Percentiles rank a stretch among this genome's conserved stretches.
These are phyloP conservation scores for Ophidiomyces ophidiicola DNA, from an alignment of 2,329 filamentous ascomycete species.

Conservation along the genomic window DNA sequence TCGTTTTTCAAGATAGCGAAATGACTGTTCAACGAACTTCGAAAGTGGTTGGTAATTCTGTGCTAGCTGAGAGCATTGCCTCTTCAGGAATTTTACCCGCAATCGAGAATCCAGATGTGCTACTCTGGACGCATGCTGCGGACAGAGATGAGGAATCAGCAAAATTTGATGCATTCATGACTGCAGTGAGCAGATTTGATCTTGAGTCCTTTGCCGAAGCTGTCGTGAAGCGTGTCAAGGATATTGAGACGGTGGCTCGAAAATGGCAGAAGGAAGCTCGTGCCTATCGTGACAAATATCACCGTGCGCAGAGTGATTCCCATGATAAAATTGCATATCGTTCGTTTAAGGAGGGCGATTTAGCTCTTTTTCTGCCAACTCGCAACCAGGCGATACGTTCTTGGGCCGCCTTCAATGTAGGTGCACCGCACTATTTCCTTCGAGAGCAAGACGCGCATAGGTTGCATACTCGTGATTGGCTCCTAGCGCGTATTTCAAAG, in stretches of 20 bases:
- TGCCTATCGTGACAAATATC: slow-evolving; percentile 75
- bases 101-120: slow-evolving; percentile 53
- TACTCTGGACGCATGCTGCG: slow-evolving; percentile 69
- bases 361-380: slow-evolving; percentile 87
- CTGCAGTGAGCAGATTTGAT: slow-evolving; percentile 64
- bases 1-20: slow-evolving; percentile 58
- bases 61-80: slow-evolving; percentile 24
- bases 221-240: slow-evolving; percentile 77
- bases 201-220: slow-evolving; percentile 74
- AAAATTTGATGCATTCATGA: slow-evolving; percentile 64
- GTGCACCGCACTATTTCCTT: slow-evolving; percentile 92
- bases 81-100: slow-evolving; percentile 27
- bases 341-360: slow-evolving; percentile 90
- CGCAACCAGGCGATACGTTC: slow-evolving; percentile 87
- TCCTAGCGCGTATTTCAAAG: slow-evolving; percentile 84
- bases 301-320: slow-evolving; percentile 66
- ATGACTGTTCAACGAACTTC: slow-evolving; percentile 65
- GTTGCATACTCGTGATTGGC: slow-evolving; percentile 76
- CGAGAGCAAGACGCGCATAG: slow-evolving; percentile 84
- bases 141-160: slow-evolving; percentile 52
- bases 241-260: slow-evolving; percentile 82
- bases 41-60: slow-evolving; percentile 36
- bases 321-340: slow-evolving; percentile 94
- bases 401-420: slow-evolving; percentile 97
- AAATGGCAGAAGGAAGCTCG: slow-evolving; percentile 87